phyloP scores from a whole-genome alignment of 805 yeast genomes.

The Wickerhamiella bombiphila region DNA sequence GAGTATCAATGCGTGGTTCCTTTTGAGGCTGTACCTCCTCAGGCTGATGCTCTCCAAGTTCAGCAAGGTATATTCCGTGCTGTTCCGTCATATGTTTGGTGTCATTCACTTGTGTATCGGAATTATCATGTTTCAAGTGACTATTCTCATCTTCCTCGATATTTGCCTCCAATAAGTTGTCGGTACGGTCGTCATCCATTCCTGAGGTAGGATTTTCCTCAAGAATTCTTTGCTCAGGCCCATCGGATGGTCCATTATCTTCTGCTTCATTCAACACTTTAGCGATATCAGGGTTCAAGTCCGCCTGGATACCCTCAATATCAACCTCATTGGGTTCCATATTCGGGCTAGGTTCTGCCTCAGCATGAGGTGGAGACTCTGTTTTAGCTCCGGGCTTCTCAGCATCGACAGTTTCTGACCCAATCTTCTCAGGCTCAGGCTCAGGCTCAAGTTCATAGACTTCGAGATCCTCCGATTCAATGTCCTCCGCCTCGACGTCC shows the following conservation, averaged over 20 bases:
- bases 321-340: constrained; percentile 1
- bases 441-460: neutral
- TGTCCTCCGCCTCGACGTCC: constrained; percentile 6
- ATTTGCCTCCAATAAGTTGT: no score
- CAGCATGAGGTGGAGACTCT: constrained; percentile 3
- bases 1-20: no score
- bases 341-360: constrained; percentile 1
- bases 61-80: no score
- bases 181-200: no score
- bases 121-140: no score
- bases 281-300: neutral
- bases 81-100: neutral
- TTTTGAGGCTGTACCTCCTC: no score
- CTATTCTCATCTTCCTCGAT: no score
- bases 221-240: no score
- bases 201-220: no score
- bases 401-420: neutral
- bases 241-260: no score
- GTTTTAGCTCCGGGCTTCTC: neutral
- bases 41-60: no score
- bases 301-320: constrained; percentile 2
- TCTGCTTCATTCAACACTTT: no score
- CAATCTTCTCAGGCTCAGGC: constrained; percentile 1
- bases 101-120: constrained; percentile 1
- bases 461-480: constrained; percentile 4